Conservation (phyloP, 345 rosid species). For the Pistacia integerrima region DNA sequence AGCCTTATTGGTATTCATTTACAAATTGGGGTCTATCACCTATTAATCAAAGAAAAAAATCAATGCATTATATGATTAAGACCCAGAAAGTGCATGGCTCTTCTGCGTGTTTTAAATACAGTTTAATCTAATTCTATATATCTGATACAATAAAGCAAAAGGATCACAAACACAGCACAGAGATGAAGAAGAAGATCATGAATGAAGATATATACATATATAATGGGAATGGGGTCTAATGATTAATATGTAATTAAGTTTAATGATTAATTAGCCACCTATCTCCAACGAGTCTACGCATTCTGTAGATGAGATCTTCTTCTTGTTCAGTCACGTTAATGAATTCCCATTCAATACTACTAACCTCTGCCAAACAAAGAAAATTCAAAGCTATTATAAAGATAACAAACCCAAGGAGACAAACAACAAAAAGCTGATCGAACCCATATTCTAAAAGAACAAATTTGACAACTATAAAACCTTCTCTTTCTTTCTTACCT, state of each 20-base stretch:
- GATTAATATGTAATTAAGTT: neutral
- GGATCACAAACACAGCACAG: neutral
- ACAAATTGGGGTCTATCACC: too few relatives aligned
- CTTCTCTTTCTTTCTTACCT: neutral
- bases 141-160: neutral
- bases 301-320: conserved; percentile 69
- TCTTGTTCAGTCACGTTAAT: conserved; percentile 63
- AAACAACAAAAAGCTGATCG: neutral
- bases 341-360: conserved; percentile 64
- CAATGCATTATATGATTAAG: too few relatives aligned
- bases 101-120: too few relatives aligned
- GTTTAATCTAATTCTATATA: too few relatives aligned
- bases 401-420: too few relatives aligned
- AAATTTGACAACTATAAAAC: neutral
- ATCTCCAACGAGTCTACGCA: conserved; percentile 69
- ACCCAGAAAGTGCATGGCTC: too few relatives aligned
- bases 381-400: neutral
- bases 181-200: neutral
- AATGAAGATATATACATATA: too few relatives aligned
- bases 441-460: conserved; percentile 16
- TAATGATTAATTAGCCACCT: conserved; percentile 31
- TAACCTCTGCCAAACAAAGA: conserved; percentile 47
- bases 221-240: too few relatives aligned
- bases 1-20: too few relatives aligned
- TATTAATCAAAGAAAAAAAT: too few relatives aligned